Percentiles rank a stretch among this genome's conserved stretches.
These are phyloP conservation scores for Kodamaea jinghongensis DNA, from an alignment of 805 yeast species.

Conservation along the genomic window DNA sequence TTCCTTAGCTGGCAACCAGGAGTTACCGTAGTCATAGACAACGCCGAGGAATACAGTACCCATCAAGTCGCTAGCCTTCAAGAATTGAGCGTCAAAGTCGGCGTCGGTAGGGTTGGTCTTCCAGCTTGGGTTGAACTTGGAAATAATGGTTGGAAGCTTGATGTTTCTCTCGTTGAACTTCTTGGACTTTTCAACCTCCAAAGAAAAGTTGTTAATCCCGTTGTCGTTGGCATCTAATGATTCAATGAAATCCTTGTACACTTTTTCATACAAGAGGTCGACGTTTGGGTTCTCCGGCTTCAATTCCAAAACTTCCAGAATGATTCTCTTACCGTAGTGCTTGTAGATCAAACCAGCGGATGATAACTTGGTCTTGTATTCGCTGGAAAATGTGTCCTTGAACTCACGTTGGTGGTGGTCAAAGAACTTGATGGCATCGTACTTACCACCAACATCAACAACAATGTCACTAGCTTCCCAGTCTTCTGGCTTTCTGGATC, in stretches of 20 bases:
- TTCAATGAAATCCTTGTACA: slow-evolving; percentile 87
- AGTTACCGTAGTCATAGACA: slow-evolving; percentile 68
- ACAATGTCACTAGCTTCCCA: slow-evolving; percentile 90
- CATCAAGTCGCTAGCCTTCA: slow-evolving; percentile 73
- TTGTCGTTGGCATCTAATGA: slow-evolving; percentile 95
- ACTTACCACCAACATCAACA: slow-evolving; percentile 91
- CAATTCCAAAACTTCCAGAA: slow-evolving; percentile 48
- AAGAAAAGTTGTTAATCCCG: slow-evolving; percentile 72
- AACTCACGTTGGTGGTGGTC: slow-evolving; percentile 98
- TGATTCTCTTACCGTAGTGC: slow-evolving; percentile 73
- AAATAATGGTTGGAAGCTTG: slow-evolving; percentile 73
- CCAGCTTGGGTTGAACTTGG: slow-evolving; percentile 86
- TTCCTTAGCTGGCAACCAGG: slow-evolving; percentile 89
- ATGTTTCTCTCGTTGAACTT: slow-evolving; percentile 71
- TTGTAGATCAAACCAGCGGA: slow-evolving; percentile 94
- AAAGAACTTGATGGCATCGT: slow-evolving; percentile 79
- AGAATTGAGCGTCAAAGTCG: slow-evolving; percentile 64
- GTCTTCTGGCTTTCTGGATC: slow-evolving; percentile 79
- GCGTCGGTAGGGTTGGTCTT: slow-evolving; percentile 63
- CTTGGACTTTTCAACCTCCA: slow-evolving; percentile 51
- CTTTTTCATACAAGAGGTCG: slow-evolving; percentile 64
- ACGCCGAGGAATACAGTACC: slow-evolving; percentile 73
- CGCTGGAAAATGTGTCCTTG: slow-evolving; percentile 62
- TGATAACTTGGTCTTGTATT: slow-evolving; percentile 73
- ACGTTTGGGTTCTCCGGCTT: slow-evolving; percentile 40